These are phyloP conservation scores for Nakataea oryzae DNA, from an alignment of 2,329 filamentous ascomycete species.

Conservation along the genomic window DNA sequence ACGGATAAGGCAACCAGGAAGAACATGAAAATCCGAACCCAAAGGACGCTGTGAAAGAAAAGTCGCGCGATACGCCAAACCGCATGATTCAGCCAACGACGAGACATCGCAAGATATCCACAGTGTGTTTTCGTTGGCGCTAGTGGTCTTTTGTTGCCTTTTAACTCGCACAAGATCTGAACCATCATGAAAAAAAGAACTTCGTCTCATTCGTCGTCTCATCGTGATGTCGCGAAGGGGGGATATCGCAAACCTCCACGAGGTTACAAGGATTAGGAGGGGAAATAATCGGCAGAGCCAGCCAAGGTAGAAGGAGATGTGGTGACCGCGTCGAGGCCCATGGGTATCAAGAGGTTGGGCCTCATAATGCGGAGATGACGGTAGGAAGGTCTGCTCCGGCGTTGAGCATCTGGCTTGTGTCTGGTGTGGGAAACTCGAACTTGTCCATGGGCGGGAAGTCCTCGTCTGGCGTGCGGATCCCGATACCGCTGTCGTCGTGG, in stretches of 20 bases:
- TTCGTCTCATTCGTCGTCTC: background rate
- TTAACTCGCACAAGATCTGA: background rate
- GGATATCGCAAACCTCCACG: background rate
- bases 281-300: background rate
- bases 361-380: background rate
- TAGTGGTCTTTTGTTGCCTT: background rate
- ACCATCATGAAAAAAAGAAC: background rate
- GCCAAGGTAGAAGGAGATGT: background rate
- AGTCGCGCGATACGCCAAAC: background rate
- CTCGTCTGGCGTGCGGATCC: slow-evolving; percentile 57
- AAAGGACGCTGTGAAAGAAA: background rate
- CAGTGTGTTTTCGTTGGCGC: background rate
- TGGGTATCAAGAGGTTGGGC: background rate
- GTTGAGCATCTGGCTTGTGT: slow-evolving; percentile 16
- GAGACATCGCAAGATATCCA: background rate
- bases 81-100: background rate
- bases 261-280: background rate
- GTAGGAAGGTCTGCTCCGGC: slow-evolving; percentile 12
- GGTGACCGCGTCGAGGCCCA: background rate
- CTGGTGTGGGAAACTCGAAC: slow-evolving; percentile 26
- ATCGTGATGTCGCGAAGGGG: background rate
- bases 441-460: slow-evolving; percentile 45
- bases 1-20: background rate
- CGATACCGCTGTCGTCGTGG: slow-evolving; percentile 67
- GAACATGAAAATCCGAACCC: background rate